These are phyloP conservation scores for Rhamnella rubrinervis DNA, from an alignment of 331 rosid genomes.

Conservation along the genomic window DNA sequence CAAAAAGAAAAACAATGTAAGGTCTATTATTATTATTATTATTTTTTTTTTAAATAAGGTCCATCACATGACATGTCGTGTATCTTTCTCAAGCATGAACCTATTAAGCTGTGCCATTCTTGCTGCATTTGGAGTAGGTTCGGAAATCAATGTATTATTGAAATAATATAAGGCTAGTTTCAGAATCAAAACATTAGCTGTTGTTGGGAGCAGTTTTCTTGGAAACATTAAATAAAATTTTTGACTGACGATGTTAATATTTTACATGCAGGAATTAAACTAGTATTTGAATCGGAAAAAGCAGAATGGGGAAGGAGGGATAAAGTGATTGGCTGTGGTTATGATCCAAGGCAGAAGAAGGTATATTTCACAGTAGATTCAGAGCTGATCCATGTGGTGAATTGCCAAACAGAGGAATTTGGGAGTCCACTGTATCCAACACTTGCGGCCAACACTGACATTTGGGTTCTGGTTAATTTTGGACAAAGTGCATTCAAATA, in stretches of 20 bases:
- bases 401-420: conserved; percentile 73
- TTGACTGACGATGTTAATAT: background rate
- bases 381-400: conserved; percentile 63
- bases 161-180: background rate
- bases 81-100: conserved; percentile 1
- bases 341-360: conserved; percentile 86
- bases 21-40: no score
- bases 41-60: background rate
- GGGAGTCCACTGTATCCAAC: conserved; percentile 78
- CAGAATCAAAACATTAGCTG: background rate
- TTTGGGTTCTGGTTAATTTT: conserved; percentile 61
- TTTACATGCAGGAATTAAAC: conserved; percentile 65
- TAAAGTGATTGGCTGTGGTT: conserved; percentile 90
- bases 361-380: conserved; percentile 94
- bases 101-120: conserved; percentile 11
- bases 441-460: conserved; percentile 63
- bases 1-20: background rate
- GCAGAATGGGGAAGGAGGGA: conserved; percentile 76
- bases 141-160: background rate
- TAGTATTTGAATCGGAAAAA: conserved; percentile 68
- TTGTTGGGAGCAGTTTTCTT: background rate
- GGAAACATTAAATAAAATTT: background rate
- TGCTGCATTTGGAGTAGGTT: conserved; percentile 15
- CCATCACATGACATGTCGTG: conserved; percentile 18
- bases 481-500: conserved; percentile 83